Conservation (phyloP, 106 monocot genomes). For the Dioscorea alata region DNA sequence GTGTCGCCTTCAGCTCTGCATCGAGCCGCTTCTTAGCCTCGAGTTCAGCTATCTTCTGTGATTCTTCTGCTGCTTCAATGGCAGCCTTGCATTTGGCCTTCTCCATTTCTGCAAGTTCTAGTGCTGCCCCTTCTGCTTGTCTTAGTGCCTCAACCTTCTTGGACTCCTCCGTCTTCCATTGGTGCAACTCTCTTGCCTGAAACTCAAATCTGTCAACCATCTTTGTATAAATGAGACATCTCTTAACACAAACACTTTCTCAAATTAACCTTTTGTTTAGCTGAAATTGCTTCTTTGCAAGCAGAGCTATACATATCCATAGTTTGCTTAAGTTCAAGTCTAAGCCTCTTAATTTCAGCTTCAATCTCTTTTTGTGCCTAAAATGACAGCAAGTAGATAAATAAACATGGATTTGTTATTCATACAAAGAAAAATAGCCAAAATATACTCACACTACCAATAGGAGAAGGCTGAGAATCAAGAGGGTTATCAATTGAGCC, state of each 20-base stretch:
- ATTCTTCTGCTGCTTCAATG: conserved; percentile 22
- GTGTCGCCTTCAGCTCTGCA: conserved; percentile 23
- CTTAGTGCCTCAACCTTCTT: conserved; percentile 17
- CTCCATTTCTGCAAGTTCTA: conserved; percentile 25
- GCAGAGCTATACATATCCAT: conserved; percentile 39
- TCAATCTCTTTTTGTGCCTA: conserved; percentile 17
- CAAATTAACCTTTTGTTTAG: conserved; percentile 25
- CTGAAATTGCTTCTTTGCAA: conserved; percentile 34
- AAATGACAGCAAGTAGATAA: not conserved
- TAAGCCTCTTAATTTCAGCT: conserved; percentile 34
- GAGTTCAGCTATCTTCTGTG: conserved; percentile 27
- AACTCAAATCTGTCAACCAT: not conserved
- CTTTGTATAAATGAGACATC: not conserved
- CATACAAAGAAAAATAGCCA: not conserved
- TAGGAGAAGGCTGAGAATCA: conserved; percentile 2
- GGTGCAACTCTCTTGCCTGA: conserved; percentile 29
- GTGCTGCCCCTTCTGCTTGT: conserved; percentile 24
- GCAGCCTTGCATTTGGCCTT: conserved; percentile 23
- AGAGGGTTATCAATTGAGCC: conserved; percentile 2
- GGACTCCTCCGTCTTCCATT: conserved; percentile 33
- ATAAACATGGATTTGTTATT: not conserved
- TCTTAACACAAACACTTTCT: not conserved
- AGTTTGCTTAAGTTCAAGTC: conserved; percentile 36
- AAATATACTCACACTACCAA: conserved; percentile 11
- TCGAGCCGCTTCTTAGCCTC: conserved; percentile 24